Evolutionary conservation across 176 grass and related monocot genomes (phyloP), one percentile per base, ranked within the genome.

Genomic region (Poa pratensis): DNA sequence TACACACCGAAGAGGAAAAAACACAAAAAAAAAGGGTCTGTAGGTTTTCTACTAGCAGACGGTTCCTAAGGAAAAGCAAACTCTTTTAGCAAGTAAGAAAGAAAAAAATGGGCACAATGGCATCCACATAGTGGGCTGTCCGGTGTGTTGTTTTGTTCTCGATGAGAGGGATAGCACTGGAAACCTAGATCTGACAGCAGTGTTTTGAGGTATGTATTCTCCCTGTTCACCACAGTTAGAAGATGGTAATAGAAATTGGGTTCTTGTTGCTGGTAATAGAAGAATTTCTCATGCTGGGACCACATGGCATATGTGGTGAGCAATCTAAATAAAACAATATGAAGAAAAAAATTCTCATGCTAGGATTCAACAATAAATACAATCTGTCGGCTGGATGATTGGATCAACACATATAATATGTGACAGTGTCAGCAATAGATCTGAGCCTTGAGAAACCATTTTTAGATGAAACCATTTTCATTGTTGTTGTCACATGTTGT

Each of bases 71-170:
- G 80, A 88, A 72, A 80, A 19, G 35, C 14, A 61, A 64, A 81
- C 23, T 80, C 54, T 60, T 22, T 69, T 69, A 9, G 19, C 17
- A 42, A 22, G 35, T 23, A 42, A 12, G 18, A 14, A 66, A 34
- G 2, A 34, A 34, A 35, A 13, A 63, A 30, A 63, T 3, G 10
- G 30, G 61, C 30, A 85, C 57, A 80, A 57, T 68, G 32, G 60
- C 81, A 84, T 61, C 79, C 57, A 79, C 85, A 86, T 46, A 57
- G 57, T 73, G 43, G 15, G 20, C 55, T 83, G 54, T 90, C 85
- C 22, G 22, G 13, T 83, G 57, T 65, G 58, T 68, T 83, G 80
- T 37, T 37, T 42, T 60, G 68, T 90, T 80, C 48, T 78, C 83
- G 49, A 52, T 69, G 40, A 79, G 39, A 84, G 62, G 60, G 73